Evolutionary conservation across 176 grass and related monocot genomes (phyloP).

Genomic region (Zoysia japonica): DNA sequence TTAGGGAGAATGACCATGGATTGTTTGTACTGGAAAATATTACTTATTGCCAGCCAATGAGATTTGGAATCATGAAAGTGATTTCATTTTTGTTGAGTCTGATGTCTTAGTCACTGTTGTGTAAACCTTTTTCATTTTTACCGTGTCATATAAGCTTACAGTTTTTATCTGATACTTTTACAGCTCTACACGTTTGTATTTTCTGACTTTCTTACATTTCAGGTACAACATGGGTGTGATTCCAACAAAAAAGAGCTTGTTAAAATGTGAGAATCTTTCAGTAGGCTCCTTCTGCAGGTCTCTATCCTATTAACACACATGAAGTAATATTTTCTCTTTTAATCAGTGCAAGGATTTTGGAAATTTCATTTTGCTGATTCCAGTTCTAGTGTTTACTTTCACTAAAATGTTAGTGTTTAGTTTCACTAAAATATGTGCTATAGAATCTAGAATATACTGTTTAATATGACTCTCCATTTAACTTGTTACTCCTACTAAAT

Average conservation of each 20-base stretch:
- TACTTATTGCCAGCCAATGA: neutral
- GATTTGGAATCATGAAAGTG: neutral
- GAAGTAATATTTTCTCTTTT: neutral
- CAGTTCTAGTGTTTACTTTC: neutral
- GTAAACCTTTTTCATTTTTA: conserved; percentile 3
- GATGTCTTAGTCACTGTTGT: neutral
- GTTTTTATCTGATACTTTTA: neutral
- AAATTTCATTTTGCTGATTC: neutral
- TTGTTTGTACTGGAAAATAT: neutral
- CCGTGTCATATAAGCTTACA: neutral
- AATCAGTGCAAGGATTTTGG: neutral
- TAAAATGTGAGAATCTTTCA: conserved; percentile 76
- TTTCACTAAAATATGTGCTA: neutral
- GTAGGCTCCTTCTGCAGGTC: conserved; percentile 83
- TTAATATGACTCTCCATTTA: neutral
- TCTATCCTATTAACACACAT: neutral
- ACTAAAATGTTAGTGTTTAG: neutral
- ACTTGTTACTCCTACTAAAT: conserved; percentile 1
- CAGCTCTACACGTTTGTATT: neutral
- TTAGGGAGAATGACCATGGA: neutral
- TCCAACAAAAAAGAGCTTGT: conserved; percentile 82
- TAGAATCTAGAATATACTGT: neutral
- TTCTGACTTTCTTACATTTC: conserved; percentile 35
- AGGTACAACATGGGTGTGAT: conserved; percentile 95
- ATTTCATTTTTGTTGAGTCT: neutral